A percentile compares a stretch with the other conserved stretches of the same genome.
These are phyloP conservation scores for Tetrahymena elliotti DNA, from an alignment of 73 alveolate species.

Conservation along the genomic window DNA sequence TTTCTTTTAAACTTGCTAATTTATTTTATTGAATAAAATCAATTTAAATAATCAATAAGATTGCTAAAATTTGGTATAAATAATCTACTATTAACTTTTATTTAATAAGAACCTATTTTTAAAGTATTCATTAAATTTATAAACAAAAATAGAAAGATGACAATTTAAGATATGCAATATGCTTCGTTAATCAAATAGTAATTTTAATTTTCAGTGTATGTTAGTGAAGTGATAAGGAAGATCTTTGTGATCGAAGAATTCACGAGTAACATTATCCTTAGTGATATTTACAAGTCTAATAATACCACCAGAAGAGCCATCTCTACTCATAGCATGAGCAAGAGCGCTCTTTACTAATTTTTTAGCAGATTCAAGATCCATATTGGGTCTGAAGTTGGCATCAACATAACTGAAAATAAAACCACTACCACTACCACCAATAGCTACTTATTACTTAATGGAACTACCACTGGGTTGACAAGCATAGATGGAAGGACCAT, in stretches of 20 bases:
- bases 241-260: slow-evolving; percentile 34
- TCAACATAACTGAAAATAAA: slow-evolving; percentile 83
- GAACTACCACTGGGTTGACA: slow-evolving; percentile 69
- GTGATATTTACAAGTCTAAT: slow-evolving; percentile 83
- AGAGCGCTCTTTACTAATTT: slow-evolving; percentile 74
- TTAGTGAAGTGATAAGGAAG: slow-evolving; percentile 11
- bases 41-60: too few species aligned
- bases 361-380: slow-evolving; percentile 80
- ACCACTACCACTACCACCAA: slow-evolving; percentile 83
- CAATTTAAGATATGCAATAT: not conserved
- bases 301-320: slow-evolving; percentile 84
- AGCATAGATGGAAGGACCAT: slow-evolving; percentile 76
- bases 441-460: slow-evolving; percentile 52
- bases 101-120: not conserved
- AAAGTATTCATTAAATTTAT: not conserved
- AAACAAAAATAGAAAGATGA: not conserved
- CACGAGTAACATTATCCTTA: slow-evolving; percentile 74
- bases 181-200: not conserved
- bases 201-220: not conserved
- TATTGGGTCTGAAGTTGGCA: slow-evolving; percentile 64
- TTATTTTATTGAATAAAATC: too few species aligned
- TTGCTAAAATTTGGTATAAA: not conserved
- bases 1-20: too few species aligned
- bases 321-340: slow-evolving; percentile 88
- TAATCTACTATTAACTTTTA: not conserved